Base-by-base conservation (phyloP, 1,284 basidiomycete species). In the Pyrrhoderma noxium region DNA sequence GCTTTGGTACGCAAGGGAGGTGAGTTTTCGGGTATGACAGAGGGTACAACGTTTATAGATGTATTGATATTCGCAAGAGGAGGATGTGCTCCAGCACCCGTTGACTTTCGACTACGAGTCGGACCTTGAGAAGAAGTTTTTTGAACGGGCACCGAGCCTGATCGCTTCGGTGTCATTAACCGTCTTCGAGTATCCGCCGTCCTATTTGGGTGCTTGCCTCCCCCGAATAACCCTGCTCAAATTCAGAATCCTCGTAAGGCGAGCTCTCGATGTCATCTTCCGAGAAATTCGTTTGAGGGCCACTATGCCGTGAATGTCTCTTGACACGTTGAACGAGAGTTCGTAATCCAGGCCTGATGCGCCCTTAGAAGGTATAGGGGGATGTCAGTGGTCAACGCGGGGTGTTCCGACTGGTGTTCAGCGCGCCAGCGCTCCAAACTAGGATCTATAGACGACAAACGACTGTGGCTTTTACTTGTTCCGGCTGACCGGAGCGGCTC, bases 181-280 rank as follows among this genome's bases (percentile, higher is more conserved):
- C 49, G 49, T 25, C 49, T 22, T 13, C 49, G 53, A 22, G 16
- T 40, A 8, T 47, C 40, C 27, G 16, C 31, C 44, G 39, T 35
- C 27, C 39, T 46, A 18, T 14, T 46, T 18, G 34, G 31, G 18
- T 36, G 44, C 39, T 42, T 47, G 16, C 40, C 45, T 23, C 31
- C 49, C 38, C 40, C 48, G 38, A 18, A 22, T 36, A 27, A 8
- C 51, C 39, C 31, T 47, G 53, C 45, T 55, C 53, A 39, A 47
- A 37, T 21, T 55, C 53, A n/a, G 53, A 55, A 34, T 55, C 53
- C 18, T 55, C 53, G 22, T 46, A 54, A 4, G 53, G 16, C 11
- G 53, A 55, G 35, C 49, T 55, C 18, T 55, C 53, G 2, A 31
- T 3, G 18, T 55, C 53, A 16, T 55, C 53, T 35, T 55, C 53